Evolutionary conservation across 176 grass and related monocot genomes (phyloP), one percentile per base, ranked within the genome.

Genomic region (Oryza meyeriana): DNA sequence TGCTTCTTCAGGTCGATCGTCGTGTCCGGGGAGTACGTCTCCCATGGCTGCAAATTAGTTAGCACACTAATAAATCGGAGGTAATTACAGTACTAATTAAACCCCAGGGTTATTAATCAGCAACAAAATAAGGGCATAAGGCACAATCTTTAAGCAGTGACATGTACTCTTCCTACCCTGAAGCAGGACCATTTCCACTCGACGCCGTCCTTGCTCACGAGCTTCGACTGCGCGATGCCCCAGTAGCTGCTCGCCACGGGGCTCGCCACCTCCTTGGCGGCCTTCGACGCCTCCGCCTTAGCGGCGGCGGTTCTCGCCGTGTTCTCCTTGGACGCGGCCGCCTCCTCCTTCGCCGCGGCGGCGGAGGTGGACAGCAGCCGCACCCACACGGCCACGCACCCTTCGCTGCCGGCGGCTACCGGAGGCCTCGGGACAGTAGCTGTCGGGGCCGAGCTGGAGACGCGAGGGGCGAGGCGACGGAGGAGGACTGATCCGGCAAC

Each of bases 131-230:
- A 18, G 27, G 3, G 26, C 66, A 65, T 0, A 20, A 18, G 27
- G 3, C 4, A 20, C 20, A 6, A 6, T 11, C 22, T 33, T 44
- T 17, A 6, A 20, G 42, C 31, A 36, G 22, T 0, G 40, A 42
- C 2, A 1, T 42, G 35, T 36, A 0, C 5, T 36, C 22, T 25
- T 48, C 72, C 34, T 64, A 94, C 94, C 88, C 44, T 87, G 81
- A 97, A 97, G 83, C 94, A 97, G 39, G 87, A 75, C 92, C 94
- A 97, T 84, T 45, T 45, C 42, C 42, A 45, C 42, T 45, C 42
- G 42, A 45, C 42, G 42, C 42, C 11, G 12, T 45, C 42, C 42
- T 45, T 45, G 42, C 0, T 45, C 42, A 16, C 42, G 42, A 45
- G 42, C 42, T 45, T 45, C 3, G 42, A 45, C 42, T 0, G 12